phyloP scores from a whole-genome alignment of 257 asterid genomes.

The Nicotiana sylvestris region DNA sequence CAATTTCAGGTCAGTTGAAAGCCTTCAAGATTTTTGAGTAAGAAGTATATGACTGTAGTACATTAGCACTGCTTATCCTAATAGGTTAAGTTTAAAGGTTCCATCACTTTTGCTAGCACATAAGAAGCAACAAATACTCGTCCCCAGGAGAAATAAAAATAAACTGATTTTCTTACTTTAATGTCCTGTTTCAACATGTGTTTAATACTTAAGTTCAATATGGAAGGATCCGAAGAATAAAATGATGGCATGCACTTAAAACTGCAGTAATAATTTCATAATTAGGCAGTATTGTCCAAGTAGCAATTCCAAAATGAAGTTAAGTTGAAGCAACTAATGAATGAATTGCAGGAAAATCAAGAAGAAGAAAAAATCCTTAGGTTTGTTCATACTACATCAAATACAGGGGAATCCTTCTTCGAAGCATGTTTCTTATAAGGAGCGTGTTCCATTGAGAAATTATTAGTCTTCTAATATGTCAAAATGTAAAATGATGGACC shows the following conservation, averaged over 20 bases:
- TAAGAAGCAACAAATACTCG: background rate
- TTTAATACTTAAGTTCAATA: background rate
- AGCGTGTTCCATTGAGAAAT: too few relatives aligned
- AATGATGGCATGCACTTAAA: background rate
- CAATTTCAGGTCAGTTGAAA: background rate
- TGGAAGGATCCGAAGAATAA: background rate
- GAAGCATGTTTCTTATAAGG: too few relatives aligned
- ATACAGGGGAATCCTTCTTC: fast-evolving
- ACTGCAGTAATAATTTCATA: background rate
- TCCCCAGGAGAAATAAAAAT: background rate
- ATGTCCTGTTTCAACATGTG: background rate
- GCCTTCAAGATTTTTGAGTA: background rate
- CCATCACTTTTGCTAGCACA: background rate
- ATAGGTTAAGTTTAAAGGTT: background rate
- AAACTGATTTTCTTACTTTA: background rate
- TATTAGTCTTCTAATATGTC: background rate
- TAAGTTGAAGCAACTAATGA: background rate
- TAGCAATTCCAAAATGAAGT: background rate
- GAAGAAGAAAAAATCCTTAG: too few relatives aligned
- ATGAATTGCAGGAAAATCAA: background rate
- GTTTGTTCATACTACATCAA: too few relatives aligned
- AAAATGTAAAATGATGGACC: background rate
- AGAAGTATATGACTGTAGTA: background rate
- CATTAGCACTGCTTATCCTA: background rate
- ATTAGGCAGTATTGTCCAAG: background rate